Percentiles rank a stretch among this genome's conserved stretches.
phyloP scores from a whole-genome alignment of 1,284 basidiomycete genomes.

The Cronartium quercuum region DNA sequence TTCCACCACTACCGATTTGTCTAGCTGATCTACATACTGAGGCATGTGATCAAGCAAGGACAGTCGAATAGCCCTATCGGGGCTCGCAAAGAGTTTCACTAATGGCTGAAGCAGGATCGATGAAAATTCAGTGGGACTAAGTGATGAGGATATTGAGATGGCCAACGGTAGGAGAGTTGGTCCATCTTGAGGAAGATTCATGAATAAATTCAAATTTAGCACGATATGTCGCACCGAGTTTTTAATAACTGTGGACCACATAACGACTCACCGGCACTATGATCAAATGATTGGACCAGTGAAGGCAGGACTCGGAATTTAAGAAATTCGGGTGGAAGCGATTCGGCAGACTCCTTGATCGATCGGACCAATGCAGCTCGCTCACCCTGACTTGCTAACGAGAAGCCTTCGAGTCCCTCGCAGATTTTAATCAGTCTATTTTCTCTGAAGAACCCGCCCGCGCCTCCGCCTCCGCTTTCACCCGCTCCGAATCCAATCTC shows the following conservation, averaged over 20 bases:
- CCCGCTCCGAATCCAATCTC: slow-evolving; percentile 49
- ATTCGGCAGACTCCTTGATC: slow-evolving; percentile 68
- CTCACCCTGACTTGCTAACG: slow-evolving; percentile 73
- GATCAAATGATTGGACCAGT: slow-evolving; percentile 73
- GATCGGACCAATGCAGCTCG: slow-evolving; percentile 55
- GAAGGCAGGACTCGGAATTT: slow-evolving; percentile 81
- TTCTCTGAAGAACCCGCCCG: slow-evolving; percentile 68
- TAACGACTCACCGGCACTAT: slow-evolving; percentile 57
- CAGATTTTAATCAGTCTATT: slow-evolving; percentile 84
- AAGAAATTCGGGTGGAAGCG: slow-evolving; percentile 80
- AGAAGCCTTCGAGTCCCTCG: slow-evolving; percentile 77
- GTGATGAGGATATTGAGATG: slow-evolving; percentile 42
- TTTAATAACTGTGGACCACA: background rate
- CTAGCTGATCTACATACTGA: slow-evolving; percentile 78
- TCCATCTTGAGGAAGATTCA: slow-evolving; percentile 16
- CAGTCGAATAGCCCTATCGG: slow-evolving; percentile 89
- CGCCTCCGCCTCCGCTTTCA: slow-evolving; percentile 44
- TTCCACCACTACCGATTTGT: slow-evolving; percentile 73
- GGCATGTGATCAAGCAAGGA: slow-evolving; percentile 78
- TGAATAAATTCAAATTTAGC: slow-evolving; percentile 74
- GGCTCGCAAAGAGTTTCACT: slow-evolving; percentile 73
- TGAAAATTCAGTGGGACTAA: slow-evolving; percentile 66
- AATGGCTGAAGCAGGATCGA: slow-evolving; percentile 68
- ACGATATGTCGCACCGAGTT: slow-evolving; percentile 59
- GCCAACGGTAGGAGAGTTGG: slow-evolving; percentile 35